Evolutionary conservation across 1,139 yeast genomes (phyloP), one percentile per base, ranked within the genome.

Genomic region (Torulaspora globosa): DNA sequence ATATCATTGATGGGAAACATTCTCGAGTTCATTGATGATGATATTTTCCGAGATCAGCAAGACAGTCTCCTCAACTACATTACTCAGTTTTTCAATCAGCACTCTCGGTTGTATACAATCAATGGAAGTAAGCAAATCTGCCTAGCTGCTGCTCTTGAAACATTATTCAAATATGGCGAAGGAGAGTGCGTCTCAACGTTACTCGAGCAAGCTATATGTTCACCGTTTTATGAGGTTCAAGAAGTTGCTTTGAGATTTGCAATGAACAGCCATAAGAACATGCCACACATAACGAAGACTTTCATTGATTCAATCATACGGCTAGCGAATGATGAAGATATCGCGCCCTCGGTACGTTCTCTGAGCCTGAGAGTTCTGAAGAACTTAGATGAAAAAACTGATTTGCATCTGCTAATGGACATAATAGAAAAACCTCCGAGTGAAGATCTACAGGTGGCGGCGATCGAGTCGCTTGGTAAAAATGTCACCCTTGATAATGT

Each of bases 171-270:
- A 5, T 52, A 55, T 32, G 53, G 57, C 10, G 51, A 55, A 2
- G 41, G 45, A n/a, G 62, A 51, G 2, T 52, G 59, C 5, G 45
- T 66, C 0, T 40, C 42, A 0, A 64, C 62, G 3, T 45, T 76
- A 2, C 41, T 70, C 5, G 52, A 60, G 6, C 41, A 68, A 3
- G 69, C 72, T 3, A 50, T 76, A 15, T 37, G 47, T 1, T 76
- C 79, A 2, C 48, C 66, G 2, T 69, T 67, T 36, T 78, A 71
- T 51, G 82, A 79, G 50, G 79, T 79, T 9, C 82, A 77, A 54
- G 53, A 71, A 3, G 59, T 67, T 4, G 71, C 78, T 0, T 62
- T 81, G 18, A 52, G 63, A 1, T 71, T 64, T 47, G 54, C 63
- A 2, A 46, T 51, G 7, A 46, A 56, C 23, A 43, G 51, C 8